Conservation (phyloP, 2,329 filamentous ascomycete species). For the Exophiala phaeomuriformis region DNA sequence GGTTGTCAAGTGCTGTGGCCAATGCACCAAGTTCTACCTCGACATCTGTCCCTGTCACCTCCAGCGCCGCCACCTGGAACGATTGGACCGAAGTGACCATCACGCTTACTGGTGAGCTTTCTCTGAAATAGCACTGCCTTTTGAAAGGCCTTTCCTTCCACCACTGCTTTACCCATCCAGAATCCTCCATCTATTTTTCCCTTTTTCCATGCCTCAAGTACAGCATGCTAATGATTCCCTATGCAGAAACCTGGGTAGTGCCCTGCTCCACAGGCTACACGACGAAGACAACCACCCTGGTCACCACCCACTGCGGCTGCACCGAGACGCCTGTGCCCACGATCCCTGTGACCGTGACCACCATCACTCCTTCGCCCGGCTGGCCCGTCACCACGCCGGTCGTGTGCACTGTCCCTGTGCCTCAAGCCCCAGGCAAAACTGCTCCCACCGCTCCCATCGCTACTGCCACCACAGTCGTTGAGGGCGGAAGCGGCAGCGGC, state of each 20-base stretch:
- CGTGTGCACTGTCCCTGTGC: conserved; percentile 3
- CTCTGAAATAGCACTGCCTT: not conserved
- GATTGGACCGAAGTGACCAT: conserved; percentile 8
- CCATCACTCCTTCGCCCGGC: conserved; percentile 9
- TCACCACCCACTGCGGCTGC: conserved; percentile 14
- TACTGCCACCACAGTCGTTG: not conserved
- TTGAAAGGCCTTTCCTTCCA: not conserved
- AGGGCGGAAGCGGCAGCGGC: not conserved
- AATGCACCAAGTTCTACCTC: too few species aligned
- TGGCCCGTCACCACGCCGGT: conserved; percentile 11
- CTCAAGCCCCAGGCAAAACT: not conserved
- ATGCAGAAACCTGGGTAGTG: conserved; percentile 7
- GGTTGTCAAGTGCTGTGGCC: not conserved
- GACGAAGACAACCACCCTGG: conserved; percentile 11
- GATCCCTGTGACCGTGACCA: conserved; percentile 8
- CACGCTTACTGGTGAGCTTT: conserved; percentile 2
- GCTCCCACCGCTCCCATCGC: not conserved
- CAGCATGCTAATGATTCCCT: not conserved
- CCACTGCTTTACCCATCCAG: too few species aligned
- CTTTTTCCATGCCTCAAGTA: not conserved
- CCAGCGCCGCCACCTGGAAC: not conserved
- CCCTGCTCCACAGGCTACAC: conserved; percentile 11
- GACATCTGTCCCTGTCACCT: too few species aligned
- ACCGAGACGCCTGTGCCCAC: conserved; percentile 14
- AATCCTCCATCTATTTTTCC: not conserved